phyloP scores from a whole-genome alignment of 2,329 filamentous ascomycete species.

The Fusarium piperis region DNA sequence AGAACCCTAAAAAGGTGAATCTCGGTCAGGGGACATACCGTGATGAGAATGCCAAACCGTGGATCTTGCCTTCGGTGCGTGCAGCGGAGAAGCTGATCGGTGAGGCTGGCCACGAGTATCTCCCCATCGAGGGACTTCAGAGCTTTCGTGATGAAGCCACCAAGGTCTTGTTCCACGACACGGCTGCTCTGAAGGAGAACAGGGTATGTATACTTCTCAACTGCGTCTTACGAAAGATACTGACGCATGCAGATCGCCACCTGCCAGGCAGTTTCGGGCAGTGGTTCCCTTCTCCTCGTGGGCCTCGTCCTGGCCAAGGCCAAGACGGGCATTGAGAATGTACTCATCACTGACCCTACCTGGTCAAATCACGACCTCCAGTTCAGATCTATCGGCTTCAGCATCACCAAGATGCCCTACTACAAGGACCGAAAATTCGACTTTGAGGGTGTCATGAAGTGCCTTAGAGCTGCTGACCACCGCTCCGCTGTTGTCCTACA shows the following conservation, averaged over 20 bases:
- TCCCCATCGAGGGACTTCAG: slow-evolving; percentile 49
- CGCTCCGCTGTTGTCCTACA: slow-evolving; percentile 48
- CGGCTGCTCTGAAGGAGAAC: slow-evolving; percentile 37
- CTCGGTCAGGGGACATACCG: slow-evolving; percentile 52
- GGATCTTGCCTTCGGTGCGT: slow-evolving; percentile 51
- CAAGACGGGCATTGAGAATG: slow-evolving; percentile 35
- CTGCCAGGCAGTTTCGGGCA: slow-evolving; percentile 53
- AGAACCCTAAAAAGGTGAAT: slow-evolving; percentile 48
- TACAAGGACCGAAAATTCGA: slow-evolving; percentile 48
- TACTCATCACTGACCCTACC: slow-evolving; percentile 53
- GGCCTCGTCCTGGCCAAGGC: slow-evolving; percentile 46
- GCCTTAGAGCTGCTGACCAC: slow-evolving; percentile 41
- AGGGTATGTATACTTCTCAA: slow-evolving; percentile 35
- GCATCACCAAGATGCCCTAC: slow-evolving; percentile 48
- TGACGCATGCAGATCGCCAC: slow-evolving; percentile 42
- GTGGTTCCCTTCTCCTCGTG: slow-evolving; percentile 51
- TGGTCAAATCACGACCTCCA: slow-evolving; percentile 54
- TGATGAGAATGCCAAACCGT: slow-evolving; percentile 51
- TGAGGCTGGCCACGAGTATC: slow-evolving; percentile 48
- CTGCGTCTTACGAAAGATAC: rapidly evolving
- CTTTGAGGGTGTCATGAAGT: slow-evolving; percentile 43
- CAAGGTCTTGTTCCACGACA: slow-evolving; percentile 45
- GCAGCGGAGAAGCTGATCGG: slow-evolving; percentile 33
- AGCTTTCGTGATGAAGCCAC: slow-evolving; percentile 45
- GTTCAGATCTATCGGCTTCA: slow-evolving; percentile 47